Base-by-base conservation (phyloP, 2,329 filamentous ascomycete species). In the Rhexocercosporidium sp. region DNA sequence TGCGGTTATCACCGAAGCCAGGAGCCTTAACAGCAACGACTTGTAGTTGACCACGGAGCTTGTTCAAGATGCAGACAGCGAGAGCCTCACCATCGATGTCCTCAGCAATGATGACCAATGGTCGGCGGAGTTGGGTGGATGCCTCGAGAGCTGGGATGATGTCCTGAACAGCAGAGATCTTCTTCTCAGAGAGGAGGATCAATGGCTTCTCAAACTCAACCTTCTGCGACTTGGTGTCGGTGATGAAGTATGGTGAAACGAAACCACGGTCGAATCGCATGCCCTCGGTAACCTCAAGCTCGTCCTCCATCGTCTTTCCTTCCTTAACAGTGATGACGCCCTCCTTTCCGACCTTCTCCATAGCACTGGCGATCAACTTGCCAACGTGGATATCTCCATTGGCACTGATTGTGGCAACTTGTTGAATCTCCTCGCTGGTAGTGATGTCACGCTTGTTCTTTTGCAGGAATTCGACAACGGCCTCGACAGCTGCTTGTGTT, bases 331-430 rank as follows among this genome's bases (percentile, higher is more conserved):
- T 99, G 82, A 99, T 99, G 78, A 99, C 96, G 86, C 96, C 96
- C 86, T 99, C 96, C 89, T 99, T 99, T 83, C 96, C 96, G 72
- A 99, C 96, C 88, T 97, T 97, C 88, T 99, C 96, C 96, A 99
- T 99, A 75, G 96, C 96, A 79, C 90, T 97, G 79, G 96, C 94
- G 81, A 99, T 96, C 79, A 99, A 89, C 83, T 93, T 90, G 77
- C 96, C 96, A 78, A 99, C 93, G 84, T 97, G 94, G 67, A 89
- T 89, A 80, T 99, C 96, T 75, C 96, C 96, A 83, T 99, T 99
- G 81, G 96, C 96, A 75, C 91, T 95, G 84, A 99, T 99, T 76
- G 96, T 98, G 73, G 96, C 96, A 70, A 99, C 96, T 85, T 99
- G 96, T 62, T 95, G 94, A 78, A 99, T 93, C 87, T 99, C 96